These are phyloP conservation scores for Globisporangium nagaii DNA, from an alignment of 352 stramenopile genomes.

Conservation along the genomic window DNA sequence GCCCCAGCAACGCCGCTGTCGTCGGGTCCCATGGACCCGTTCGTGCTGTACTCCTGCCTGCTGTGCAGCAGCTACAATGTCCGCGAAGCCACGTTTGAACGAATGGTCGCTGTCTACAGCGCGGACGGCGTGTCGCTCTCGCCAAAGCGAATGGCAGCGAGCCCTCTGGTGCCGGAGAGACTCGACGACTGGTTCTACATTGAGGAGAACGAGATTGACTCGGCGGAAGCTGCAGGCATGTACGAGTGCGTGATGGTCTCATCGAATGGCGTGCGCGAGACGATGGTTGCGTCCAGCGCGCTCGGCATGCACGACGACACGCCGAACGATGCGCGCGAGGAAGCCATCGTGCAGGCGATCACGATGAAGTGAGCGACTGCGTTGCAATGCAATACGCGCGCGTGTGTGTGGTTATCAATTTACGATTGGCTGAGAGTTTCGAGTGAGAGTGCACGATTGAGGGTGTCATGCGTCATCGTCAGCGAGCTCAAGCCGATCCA, in stretches of 20 bases:
- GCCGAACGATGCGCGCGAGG: slow-evolving; percentile 33
- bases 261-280: slow-evolving; percentile 49
- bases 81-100: slow-evolving; percentile 54
- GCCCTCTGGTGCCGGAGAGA: slow-evolving; percentile 25
- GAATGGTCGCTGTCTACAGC: slow-evolving; percentile 40
- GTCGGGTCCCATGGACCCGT: slow-evolving; percentile 13
- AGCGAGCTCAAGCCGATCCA: slow-evolving; percentile 15
- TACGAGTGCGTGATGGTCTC: slow-evolving; percentile 47
- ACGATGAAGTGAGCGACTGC: slow-evolving; percentile 12
- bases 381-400: not conserved
- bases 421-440: too few relatives aligned
- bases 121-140: slow-evolving; percentile 37
- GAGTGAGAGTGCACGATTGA: too few relatives aligned
- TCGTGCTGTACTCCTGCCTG: slow-evolving; percentile 57
- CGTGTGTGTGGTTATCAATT: not conserved
- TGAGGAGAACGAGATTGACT: slow-evolving; percentile 39
- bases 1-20: slow-evolving; percentile 6
- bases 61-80: slow-evolving; percentile 71
- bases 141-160: slow-evolving; percentile 26
- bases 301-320: slow-evolving; percentile 17
- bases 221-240: slow-evolving; percentile 17
- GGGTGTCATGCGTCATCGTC: not conserved
- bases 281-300: slow-evolving; percentile 12
- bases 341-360: slow-evolving; percentile 46
- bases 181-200: slow-evolving; percentile 47